These are phyloP conservation scores for Endocladia muricata DNA, from an alignment of 31 red algal genomes.

Conservation along the genomic window DNA sequence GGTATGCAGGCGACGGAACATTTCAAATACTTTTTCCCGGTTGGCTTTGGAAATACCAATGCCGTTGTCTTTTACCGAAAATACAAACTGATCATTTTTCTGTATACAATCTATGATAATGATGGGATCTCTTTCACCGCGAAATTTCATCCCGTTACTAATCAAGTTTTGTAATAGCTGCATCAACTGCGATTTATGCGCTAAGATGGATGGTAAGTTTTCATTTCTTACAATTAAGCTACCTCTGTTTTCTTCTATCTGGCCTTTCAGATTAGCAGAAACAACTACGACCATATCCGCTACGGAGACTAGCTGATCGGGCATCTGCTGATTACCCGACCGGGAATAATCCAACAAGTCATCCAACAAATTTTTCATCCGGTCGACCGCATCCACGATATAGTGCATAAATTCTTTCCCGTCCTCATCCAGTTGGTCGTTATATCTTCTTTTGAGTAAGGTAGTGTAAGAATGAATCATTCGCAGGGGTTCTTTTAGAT, in stretches of 20 bases:
- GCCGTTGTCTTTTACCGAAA: constrained; percentile 14
- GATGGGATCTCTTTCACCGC: background rate
- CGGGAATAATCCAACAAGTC: too few species aligned
- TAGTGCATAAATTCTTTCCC: too few species aligned
- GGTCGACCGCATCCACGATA: too few species aligned
- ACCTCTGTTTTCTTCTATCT: background rate
- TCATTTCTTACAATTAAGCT: background rate
- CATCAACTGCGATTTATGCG: background rate
- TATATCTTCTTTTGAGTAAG: too few species aligned
- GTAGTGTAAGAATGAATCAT: too few species aligned
- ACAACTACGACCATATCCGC: too few species aligned
- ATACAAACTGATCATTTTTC: background rate
- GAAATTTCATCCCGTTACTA: constrained; percentile 7
- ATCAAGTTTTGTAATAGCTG: constrained; percentile 17
- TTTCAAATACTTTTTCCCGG: constrained; percentile 5
- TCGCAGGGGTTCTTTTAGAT: too few species aligned
- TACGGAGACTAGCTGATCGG: too few species aligned
- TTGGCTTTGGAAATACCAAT: constrained; percentile 1
- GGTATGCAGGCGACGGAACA: constrained; percentile 13
- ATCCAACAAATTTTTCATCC: too few species aligned
- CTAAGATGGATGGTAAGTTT: constrained; percentile 1
- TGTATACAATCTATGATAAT: background rate
- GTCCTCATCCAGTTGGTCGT: too few species aligned
- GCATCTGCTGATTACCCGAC: too few species aligned
- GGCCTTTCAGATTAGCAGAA: too few species aligned